phyloP scores from a whole-genome alignment of 352 stramenopile genomes.

The Globisporangium paddicum region DNA sequence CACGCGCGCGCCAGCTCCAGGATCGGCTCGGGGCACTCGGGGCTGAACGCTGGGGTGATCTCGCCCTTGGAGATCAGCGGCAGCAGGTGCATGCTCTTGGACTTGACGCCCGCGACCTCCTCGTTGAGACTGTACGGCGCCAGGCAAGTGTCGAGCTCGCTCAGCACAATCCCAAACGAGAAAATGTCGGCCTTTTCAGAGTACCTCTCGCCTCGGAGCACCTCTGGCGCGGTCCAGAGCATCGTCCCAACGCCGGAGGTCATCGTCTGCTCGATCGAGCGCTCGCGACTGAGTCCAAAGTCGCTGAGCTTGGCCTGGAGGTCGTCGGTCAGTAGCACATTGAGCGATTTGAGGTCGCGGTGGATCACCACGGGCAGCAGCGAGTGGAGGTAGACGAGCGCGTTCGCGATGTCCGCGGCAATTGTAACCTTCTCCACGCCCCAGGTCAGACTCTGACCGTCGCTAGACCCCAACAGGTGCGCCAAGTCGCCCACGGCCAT shows the following conservation, averaged over 20 bases:
- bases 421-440: conserved; percentile 26
- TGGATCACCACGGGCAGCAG: conserved; percentile 5
- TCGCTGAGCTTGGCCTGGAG: conserved; percentile 69
- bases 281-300: conserved; percentile 35
- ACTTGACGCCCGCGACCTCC: conserved; percentile 6
- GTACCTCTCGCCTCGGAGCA: conserved; percentile 49
- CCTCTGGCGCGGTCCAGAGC: conserved; percentile 43
- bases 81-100: conserved; percentile 24
- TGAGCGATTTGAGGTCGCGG: conserved; percentile 17
- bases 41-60: conserved; percentile 30
- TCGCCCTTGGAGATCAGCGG: conserved; percentile 26
- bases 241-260: conserved; percentile 35
- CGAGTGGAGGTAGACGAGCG: conserved; percentile 9
- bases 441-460: conserved; percentile 21
- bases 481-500: conserved; percentile 28
- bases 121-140: conserved; percentile 29
- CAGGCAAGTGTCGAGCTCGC: conserved; percentile 27
- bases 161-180: conserved; percentile 32
- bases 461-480: conserved; percentile 17
- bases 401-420: conserved; percentile 27
- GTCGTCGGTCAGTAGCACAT: conserved; percentile 26
- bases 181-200: conserved; percentile 29
- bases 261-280: conserved; percentile 33
- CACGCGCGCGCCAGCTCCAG: conserved; percentile 31
- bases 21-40: conserved; percentile 29